Evolutionary conservation across 2,329 filamentous ascomycete species (phyloP).

Genomic region (Sporothrix schenckii): DNA sequence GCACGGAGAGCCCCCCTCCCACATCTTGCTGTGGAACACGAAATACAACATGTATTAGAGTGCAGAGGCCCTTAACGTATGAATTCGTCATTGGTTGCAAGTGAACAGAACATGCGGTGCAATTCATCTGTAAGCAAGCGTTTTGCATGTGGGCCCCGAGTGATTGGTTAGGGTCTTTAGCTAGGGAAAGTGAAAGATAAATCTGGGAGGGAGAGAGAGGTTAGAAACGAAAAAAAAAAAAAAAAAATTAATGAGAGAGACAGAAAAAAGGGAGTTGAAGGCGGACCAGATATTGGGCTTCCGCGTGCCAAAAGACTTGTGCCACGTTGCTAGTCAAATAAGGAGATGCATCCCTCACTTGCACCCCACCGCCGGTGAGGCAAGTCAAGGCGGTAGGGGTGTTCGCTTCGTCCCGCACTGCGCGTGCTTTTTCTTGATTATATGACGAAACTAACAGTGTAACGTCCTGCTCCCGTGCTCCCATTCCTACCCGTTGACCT

Average conservation of each 20-base stretch:
- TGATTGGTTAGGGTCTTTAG: not conserved
- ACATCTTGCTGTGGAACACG: not conserved
- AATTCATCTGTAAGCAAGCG: not conserved
- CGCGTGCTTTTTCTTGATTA: constrained; percentile 25
- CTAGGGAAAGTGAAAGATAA: too few species aligned
- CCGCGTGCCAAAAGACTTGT: constrained; percentile 8
- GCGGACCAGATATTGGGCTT: not conserved
- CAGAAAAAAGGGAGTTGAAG: not conserved
- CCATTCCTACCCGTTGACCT: not conserved
- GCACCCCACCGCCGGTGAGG: not conserved
- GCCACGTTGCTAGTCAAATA: constrained; percentile 19
- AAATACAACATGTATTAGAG: not conserved
- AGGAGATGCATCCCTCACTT: not conserved
- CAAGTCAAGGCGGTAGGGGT: constrained; percentile 1
- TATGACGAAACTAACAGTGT: not conserved
- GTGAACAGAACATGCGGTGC: constrained; percentile 13
- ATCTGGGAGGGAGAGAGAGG: not conserved
- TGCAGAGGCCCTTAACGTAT: not conserved
- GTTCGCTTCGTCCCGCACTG: constrained; percentile 20
- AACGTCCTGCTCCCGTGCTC: not conserved
- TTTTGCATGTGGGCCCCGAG: not conserved
- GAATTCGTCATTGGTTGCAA: not conserved
- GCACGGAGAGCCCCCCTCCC: not conserved
- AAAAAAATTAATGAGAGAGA: not conserved
- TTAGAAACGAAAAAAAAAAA: not conserved